Base-by-base conservation (phyloP, 495 filamentous ascomycete genomes). In the Thozetella sp. region DNA sequence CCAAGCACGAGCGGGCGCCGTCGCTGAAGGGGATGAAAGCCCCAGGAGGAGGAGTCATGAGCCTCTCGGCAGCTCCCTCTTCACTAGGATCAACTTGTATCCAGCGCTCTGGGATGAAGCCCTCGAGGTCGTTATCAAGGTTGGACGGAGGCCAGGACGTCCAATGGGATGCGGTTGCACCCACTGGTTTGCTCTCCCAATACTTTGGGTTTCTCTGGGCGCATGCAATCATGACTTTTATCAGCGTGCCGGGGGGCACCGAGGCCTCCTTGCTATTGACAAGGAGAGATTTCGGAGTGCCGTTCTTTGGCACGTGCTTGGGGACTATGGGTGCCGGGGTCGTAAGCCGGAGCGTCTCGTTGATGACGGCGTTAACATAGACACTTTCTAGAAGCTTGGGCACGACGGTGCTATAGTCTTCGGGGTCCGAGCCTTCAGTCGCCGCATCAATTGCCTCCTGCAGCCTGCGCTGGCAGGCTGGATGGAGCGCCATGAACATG, bases 21-120 rank as follows among this genome's bases (percentile, higher is more conserved):
- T 89, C 87, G 25, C 81, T 83, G 69, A 90, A 92, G 0, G 89
- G 85, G 34, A 90, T 75, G 67, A 77, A 90, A 0, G 82, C 72
- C 1, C 86, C 86, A 22, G 77, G 76, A 0, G 73, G 68, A 0
- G 86, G 85, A n/a, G 75, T 73, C 72, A 80, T 84, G 54, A 81
- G 76, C 13, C 66, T 67, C 27, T 66, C 66, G n/a, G 74, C 72
- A n/a, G 62, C 30, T 11, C 6, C 51, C 19, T 53, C 22, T n/a
- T n/a, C 26, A 11, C 26, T 45, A 51, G 58, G 22, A 25, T 58
- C 17, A 56, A 55, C 27, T n/a, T 65, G 64, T 57, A 51, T 19
- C 45, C 56, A 58, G 15, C 56, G 56, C 24, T 58, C 56, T 17
- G 45, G 56, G 2, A 45, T 23, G 25, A 58, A 58, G 6, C 20